A percentile compares a stretch with the other conserved stretches of the same genome.
Evolutionary conservation across 139 green algal species (phyloP).

Genomic region (Picochlorum sp.): DNA sequence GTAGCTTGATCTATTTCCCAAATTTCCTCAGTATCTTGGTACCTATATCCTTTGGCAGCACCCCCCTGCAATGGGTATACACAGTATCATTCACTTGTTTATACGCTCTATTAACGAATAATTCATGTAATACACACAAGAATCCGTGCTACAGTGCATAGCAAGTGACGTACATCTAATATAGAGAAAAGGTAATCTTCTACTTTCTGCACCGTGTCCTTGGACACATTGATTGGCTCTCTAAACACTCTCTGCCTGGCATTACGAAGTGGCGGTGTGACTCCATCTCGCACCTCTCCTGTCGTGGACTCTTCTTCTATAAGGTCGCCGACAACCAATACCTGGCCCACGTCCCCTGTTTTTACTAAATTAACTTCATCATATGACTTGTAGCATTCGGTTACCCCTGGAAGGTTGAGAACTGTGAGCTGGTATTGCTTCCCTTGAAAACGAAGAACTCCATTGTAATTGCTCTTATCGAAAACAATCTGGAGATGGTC

Average conservation of each 20-base stretch:
- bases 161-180: conserved; percentile 23
- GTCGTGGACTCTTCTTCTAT: conserved; percentile 22
- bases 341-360: conserved; percentile 71
- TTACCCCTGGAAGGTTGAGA: conserved; percentile 70
- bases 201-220: conserved; percentile 30
- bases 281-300: conserved; percentile 37
- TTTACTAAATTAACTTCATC: conserved; percentile 91
- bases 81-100: not conserved
- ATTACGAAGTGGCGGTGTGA: conserved; percentile 69
- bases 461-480: conserved; percentile 24
- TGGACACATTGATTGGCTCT: conserved; percentile 24
- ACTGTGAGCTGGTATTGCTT: conserved; percentile 45
- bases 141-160: not conserved
- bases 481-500: conserved; percentile 6
- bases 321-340: conserved; percentile 44
- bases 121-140: not conserved
- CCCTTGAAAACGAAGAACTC: conserved; percentile 45
- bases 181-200: conserved; percentile 54
- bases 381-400: conserved; percentile 89
- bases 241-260: conserved; percentile 56
- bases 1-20: conserved; percentile 46
- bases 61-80: conserved; percentile 22
- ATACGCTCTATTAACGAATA: not conserved
- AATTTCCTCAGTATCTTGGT: conserved; percentile 75
- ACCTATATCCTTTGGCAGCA: conserved; percentile 52